Evolutionary conservation across 768 basidiomycete genomes (phyloP).

Genomic region (Russula virescens): DNA sequence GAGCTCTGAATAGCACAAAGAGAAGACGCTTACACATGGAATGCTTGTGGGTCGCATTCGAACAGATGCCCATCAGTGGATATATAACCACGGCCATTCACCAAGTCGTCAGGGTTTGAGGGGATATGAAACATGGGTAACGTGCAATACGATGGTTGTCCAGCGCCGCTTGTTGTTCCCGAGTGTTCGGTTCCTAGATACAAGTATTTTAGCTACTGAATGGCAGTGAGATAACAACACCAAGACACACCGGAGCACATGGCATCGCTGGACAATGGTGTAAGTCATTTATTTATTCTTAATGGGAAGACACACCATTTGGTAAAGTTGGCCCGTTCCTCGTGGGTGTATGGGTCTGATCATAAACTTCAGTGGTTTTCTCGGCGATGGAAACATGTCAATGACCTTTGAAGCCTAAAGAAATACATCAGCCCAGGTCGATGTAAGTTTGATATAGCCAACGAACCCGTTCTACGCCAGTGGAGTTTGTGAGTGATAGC

Average conservation of each 20-base stretch:
- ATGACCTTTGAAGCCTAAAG: conserved; percentile 49
- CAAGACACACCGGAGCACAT: conserved; percentile 42
- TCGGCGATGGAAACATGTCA: not conserved
- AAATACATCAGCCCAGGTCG: not conserved
- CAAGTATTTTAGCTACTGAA: not conserved
- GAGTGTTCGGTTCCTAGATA: conserved; percentile 46
- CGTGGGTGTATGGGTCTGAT: conserved; percentile 52
- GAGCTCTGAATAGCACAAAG: not conserved
- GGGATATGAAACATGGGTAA: conserved; percentile 49
- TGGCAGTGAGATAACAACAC: too few species aligned
- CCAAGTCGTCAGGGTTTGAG: conserved; percentile 28
- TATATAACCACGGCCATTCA: conserved; percentile 39
- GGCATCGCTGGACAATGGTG: conserved; percentile 35
- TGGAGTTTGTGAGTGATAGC: conserved; percentile 48
- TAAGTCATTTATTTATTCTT: not conserved
- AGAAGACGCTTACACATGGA: conserved; percentile 46
- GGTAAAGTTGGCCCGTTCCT: conserved; percentile 47
- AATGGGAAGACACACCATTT: conserved; percentile 41
- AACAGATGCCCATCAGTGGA: conserved; percentile 56
- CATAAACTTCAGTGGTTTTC: not conserved
- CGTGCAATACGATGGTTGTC: conserved; percentile 49
- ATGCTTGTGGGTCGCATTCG: conserved; percentile 52
- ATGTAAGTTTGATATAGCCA: conserved; percentile 11
- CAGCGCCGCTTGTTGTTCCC: too few species aligned
- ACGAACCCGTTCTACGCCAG: conserved; percentile 53